Evolutionary conservation across 1,284 basidiomycete genomes (phyloP).

Genomic region (Pyrrhoderma lamaoense): DNA sequence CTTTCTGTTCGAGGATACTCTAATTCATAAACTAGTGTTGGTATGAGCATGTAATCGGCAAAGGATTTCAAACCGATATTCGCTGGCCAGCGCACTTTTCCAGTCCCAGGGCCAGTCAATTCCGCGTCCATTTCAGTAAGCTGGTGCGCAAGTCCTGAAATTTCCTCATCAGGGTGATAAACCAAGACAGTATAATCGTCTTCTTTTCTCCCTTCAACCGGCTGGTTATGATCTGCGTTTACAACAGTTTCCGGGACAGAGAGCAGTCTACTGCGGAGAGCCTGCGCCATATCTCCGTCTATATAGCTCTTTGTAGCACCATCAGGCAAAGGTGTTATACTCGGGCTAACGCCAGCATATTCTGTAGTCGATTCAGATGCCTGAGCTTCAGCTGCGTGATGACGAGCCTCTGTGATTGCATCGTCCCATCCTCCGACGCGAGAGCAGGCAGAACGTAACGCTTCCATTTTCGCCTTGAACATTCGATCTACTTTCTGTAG

Average conservation of each 20-base stretch:
- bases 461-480: constrained; percentile 35
- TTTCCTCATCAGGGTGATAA: constrained; percentile 62
- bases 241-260: constrained; percentile 25
- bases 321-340: constrained; percentile 33
- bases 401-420: constrained; percentile 44
- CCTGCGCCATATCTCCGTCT: constrained; percentile 44
- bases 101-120: constrained; percentile 63
- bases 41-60: constrained; percentile 82
- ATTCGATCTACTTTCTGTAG: constrained; percentile 54
- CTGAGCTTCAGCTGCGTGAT: constrained; percentile 30
- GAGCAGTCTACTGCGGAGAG: constrained; percentile 47
- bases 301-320: constrained; percentile 38
- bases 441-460: constrained; percentile 42
- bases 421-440: constrained; percentile 57
- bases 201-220: neutral
- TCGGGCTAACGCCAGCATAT: constrained; percentile 21
- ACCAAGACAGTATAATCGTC: constrained; percentile 51
- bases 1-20: constrained; percentile 88
- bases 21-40: constrained; percentile 92
- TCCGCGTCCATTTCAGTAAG: constrained; percentile 76
- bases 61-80: constrained; percentile 86
- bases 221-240: constrained; percentile 7
- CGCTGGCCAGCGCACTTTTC: constrained; percentile 71
- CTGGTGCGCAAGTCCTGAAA: constrained; percentile 69
- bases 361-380: constrained; percentile 22